Evolutionary conservation across 352 stramenopile genomes (phyloP), one percentile per base, ranked within the genome.

Genomic region (Globisporangium cylindrosporum): DNA sequence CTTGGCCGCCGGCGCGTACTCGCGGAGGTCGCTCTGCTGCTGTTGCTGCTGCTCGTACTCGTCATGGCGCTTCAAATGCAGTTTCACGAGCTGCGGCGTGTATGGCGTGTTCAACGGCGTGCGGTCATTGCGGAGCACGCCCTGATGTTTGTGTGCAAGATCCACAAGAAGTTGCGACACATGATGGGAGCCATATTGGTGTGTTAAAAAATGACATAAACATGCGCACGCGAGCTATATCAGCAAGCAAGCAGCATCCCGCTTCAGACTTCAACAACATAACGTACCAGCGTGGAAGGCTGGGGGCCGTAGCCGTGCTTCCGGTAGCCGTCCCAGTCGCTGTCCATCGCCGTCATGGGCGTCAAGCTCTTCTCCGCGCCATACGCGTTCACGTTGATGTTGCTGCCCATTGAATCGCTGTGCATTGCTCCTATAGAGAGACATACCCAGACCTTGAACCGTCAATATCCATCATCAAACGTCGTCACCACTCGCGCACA

Each of bases 51-150:
- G 65, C 12, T 82, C 70, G 63, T 87, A 80, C 55, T 87, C 83
- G 49, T 89, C 82, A 56, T 92, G 84, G 20, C 74, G 74, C 56
- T 78, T 79, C 53, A 94, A 65, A 36, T 94, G 86, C 53, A 94
- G 68, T 71, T 92, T 93, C 70, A 93, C 86, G n/a, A 94, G 78
- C 54, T 92, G 83, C 41, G 86, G 86, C n/a, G 86, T 94, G 68
- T 90, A 94, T 60, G 86, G 86, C 58, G 86, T 94, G 65, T 94
- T 94, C 7, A 94, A 72, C 57, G 86, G 86, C 71, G 86, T 94
- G 24, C 83, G 74, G 68, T 92, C 83, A 36, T 91, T 93, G 10
- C 86, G 81, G 27, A 85, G 32, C 65, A 88, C 80, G 49, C 81
- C 75, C 82, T 92, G 61, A 24, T 51, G 18, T 24, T 46, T 20